A percentile compares a stretch with the other conserved stretches of the same genome.
These are phyloP conservation scores for Calonectria honghensis DNA, from an alignment of 2,329 filamentous ascomycete species.

Conservation along the genomic window DNA sequence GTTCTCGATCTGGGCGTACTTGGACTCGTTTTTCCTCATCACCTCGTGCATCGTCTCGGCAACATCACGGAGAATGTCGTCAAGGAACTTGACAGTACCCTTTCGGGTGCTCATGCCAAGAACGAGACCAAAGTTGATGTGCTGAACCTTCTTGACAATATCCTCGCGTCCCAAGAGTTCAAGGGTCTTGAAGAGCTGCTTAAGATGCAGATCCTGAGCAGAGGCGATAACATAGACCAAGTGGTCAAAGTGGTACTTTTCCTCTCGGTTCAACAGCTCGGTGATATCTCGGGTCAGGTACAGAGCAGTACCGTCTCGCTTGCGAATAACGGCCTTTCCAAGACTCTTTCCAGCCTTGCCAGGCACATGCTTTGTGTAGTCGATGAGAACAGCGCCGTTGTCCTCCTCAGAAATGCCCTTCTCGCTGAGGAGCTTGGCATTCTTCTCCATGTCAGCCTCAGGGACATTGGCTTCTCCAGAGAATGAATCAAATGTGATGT, in stretches of 20 bases:
- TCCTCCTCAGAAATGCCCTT: constrained; percentile 78
- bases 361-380: constrained; percentile 80
- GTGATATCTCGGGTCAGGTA: constrained; percentile 88
- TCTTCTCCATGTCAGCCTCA: constrained; percentile 78
- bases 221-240: constrained; percentile 88
- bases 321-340: constrained; percentile 82
- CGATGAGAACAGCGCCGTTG: constrained; percentile 82
- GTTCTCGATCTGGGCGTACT: constrained; percentile 92
- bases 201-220: constrained; percentile 83
- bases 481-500: constrained; percentile 82
- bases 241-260: constrained; percentile 81
- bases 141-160: constrained; percentile 80
- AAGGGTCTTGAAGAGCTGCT: constrained; percentile 85
- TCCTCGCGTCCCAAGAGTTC: constrained; percentile 82
- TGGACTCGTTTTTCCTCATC: constrained; percentile 92
- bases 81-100: constrained; percentile 84
- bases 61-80: constrained; percentile 74
- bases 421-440: constrained; percentile 77
- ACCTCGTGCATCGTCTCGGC: constrained; percentile 98
- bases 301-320: constrained; percentile 83
- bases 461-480: constrained; percentile 85
- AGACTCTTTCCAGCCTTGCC: constrained; percentile 82
- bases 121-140: constrained; percentile 85
- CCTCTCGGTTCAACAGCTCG: constrained; percentile 79
- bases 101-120: constrained; percentile 82